Evolutionary conservation across 2,329 filamentous ascomycete species (phyloP).

Genomic region (Aspergillus costaricaensis): DNA sequence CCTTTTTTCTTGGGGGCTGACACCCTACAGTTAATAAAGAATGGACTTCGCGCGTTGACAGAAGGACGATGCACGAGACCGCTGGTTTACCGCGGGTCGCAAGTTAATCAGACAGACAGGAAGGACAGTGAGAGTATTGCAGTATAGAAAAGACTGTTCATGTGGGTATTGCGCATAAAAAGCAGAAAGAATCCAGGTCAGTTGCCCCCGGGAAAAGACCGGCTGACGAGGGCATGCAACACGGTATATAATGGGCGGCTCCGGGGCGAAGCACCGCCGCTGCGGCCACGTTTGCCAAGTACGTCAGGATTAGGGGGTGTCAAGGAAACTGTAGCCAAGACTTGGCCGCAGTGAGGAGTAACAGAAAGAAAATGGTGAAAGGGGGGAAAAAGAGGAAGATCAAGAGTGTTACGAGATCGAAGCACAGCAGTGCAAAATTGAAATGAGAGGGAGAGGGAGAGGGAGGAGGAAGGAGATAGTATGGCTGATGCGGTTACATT

Average conservation of each 20-base stretch:
- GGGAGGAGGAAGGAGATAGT: neutral
- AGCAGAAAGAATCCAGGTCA: neutral
- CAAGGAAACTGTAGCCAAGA: neutral
- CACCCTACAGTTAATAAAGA: neutral
- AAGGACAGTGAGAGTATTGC: neutral
- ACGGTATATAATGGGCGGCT: conserved; percentile 5
- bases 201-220: neutral
- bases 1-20: neutral
- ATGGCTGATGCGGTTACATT: neutral
- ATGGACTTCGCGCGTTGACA: neutral
- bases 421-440: neutral
- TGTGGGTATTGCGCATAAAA: neutral
- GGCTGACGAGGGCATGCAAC: conserved; percentile 1
- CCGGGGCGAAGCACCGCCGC: conserved; percentile 2
- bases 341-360: neutral
- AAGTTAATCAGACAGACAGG: neutral
- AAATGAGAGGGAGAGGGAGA: neutral
- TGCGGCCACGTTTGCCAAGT: conserved; percentile 18
- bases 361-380: neutral
- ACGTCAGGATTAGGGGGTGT: neutral
- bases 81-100: neutral
- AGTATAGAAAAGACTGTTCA: neutral
- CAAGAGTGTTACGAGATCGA: neutral
- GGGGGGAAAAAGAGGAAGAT: neutral
- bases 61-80: neutral